These are phyloP conservation scores for Cercospora sp. DNA, from an alignment of 2,329 filamentous ascomycete species.

Conservation along the genomic window DNA sequence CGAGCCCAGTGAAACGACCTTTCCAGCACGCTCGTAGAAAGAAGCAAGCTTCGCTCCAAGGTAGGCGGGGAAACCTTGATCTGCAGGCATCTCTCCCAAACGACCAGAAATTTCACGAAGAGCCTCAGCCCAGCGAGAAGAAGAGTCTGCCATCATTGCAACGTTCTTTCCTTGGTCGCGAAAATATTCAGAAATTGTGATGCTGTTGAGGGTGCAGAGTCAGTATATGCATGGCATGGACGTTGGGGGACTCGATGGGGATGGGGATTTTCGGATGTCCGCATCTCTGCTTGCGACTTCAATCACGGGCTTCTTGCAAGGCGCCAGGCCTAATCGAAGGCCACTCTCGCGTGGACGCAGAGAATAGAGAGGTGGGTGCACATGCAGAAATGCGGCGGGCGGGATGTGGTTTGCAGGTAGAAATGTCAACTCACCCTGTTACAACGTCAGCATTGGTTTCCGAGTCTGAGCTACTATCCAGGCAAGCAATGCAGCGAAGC, in stretches of 20 bases:
- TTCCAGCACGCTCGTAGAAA: constrained; percentile 98
- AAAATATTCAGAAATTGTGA: constrained; percentile 90
- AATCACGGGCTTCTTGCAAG: not conserved
- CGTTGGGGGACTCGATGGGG: not conserved
- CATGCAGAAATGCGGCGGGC: too few relatives aligned
- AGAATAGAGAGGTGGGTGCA: too few relatives aligned
- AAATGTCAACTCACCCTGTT: not conserved
- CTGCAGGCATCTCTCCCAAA: constrained; percentile 98
- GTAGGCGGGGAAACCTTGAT: constrained; percentile 99
- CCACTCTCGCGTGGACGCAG: too few relatives aligned
- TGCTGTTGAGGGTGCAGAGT: constrained; percentile 41
- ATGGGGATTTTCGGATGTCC: not conserved
- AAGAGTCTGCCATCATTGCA: constrained; percentile 99
- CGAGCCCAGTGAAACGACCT: constrained; percentile 79
- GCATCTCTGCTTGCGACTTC: not conserved
- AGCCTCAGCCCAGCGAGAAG: constrained; percentile 97
- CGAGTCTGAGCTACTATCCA: not conserved
- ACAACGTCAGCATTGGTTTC: not conserved
- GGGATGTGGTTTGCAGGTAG: too few relatives aligned
- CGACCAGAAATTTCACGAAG: constrained; percentile 98
- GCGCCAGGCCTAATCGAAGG: too few relatives aligned
- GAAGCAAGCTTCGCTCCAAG: constrained; percentile 94
- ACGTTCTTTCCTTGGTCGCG: constrained; percentile 95
- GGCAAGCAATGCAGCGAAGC: not conserved
- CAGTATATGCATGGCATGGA: not conserved